Evolutionary conservation across 163 green algal genomes (phyloP).

Genomic region (Chlamydomonas reinhardtii): DNA sequence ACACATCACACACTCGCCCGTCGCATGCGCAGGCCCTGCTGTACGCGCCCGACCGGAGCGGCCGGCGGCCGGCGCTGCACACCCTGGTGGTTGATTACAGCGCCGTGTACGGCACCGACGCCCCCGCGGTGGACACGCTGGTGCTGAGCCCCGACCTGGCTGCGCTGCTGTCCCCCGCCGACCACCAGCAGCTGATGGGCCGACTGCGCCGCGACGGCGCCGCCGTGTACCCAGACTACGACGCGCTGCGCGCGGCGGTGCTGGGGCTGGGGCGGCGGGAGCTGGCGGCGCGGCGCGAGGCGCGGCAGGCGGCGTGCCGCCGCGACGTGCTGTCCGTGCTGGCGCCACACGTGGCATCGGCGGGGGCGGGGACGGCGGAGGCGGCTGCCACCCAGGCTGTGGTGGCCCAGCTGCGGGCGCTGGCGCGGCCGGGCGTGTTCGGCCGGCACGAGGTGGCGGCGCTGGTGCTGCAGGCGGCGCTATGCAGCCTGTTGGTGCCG

Average conservation of each 20-base stretch:
- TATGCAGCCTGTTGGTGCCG: conserved; percentile 1
- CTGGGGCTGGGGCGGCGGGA: neutral
- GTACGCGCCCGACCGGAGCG: conserved; percentile 59
- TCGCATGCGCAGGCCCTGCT: conserved; percentile 53
- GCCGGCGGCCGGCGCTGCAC: conserved; percentile 53
- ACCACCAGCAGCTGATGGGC: conserved; percentile 71
- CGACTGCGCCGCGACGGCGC: conserved; percentile 65
- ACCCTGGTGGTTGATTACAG: conserved; percentile 70
- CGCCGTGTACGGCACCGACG: conserved; percentile 65
- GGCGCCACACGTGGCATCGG: neutral
- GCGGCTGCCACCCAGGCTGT: neutral
- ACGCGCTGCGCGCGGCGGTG: conserved; percentile 49
- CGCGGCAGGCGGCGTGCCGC: neutral
- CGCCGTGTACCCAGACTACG: conserved; percentile 56
- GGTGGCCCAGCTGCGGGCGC: neutral
- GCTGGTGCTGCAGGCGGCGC: conserved; percentile 1
- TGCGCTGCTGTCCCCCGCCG: conserved; percentile 42
- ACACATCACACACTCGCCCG: too few species aligned
- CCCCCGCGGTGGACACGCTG: conserved; percentile 65
- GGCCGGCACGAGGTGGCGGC: neutral
- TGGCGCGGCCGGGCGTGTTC: neutral
- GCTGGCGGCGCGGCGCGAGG: neutral
- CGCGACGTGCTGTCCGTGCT: conserved; percentile 4
- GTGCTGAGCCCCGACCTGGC: conserved; percentile 62
- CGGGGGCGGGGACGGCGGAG: neutral